phyloP scores from a whole-genome alignment of 345 rosid species.

The Eucalyptus viminalis region DNA sequence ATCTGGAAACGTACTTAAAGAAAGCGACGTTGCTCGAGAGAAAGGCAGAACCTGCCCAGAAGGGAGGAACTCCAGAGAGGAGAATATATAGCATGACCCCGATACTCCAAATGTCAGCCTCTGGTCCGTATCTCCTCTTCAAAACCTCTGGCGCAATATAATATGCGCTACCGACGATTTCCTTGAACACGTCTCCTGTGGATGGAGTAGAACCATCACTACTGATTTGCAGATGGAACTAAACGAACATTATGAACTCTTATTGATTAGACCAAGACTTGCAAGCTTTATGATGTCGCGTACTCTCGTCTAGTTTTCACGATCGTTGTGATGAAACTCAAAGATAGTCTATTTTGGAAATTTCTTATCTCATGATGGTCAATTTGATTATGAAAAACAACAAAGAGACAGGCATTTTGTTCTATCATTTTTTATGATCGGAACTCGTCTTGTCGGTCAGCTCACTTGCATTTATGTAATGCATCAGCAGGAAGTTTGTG shows the following conservation, averaged over 20 bases:
- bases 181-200: constrained; percentile 79
- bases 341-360: background rate
- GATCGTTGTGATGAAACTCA: background rate
- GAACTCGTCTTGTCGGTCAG: background rate
- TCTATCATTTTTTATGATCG: background rate
- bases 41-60: constrained; percentile 68
- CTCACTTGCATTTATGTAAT: background rate
- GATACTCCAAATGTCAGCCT: constrained; percentile 92
- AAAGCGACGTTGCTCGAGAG: background rate
- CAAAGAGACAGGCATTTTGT: background rate
- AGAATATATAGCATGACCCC: constrained; percentile 95
- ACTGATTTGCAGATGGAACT: background rate
- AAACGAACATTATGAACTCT: background rate
- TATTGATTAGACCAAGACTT: background rate
- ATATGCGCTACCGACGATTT: constrained; percentile 91
- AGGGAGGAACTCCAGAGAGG: constrained; percentile 88
- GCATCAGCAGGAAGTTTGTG: background rate
- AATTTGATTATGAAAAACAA: background rate
- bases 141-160: constrained; percentile 95
- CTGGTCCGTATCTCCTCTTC: constrained; percentile 85
- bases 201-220: background rate
- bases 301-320: background rate
- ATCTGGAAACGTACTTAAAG: background rate
- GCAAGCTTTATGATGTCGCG: background rate
- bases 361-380: background rate